Base-by-base conservation (phyloP, 305 asterid genomes). In the Coffea humblotiana region DNA sequence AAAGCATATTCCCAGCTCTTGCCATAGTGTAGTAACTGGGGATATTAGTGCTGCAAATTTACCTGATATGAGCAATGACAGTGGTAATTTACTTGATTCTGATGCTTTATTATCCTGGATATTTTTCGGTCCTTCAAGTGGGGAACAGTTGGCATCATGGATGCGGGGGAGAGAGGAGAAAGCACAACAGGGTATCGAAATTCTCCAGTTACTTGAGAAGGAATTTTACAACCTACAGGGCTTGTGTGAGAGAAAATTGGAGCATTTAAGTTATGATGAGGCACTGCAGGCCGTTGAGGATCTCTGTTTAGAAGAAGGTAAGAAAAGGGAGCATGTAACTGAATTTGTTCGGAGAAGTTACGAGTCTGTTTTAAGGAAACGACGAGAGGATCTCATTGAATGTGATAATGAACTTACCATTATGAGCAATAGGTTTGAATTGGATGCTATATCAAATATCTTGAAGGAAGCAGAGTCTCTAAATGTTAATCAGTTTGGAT, bases 21-120 rank as follows among this genome's bases (percentile, higher is more conserved):
- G 79, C 77, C 87, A 84, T 58, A 87, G 73, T 82, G 83, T 86
- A 69, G 81, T 70, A 75, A 80, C 83, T 49, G 74, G 76, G 72
- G 86, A 78, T 87, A 81, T 88, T n/a, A 76, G 81, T 82, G 79
- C 76, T 21, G 68, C 80, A 67, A 81, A 82, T 81, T 83, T 89
- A 52, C 82, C 91, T 72, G 83, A 78, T 87, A 78, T 81, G 73
- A 82, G 71, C 80, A 80, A 77, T 85, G 93, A 87, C 52, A 85
- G 86, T 81, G 91, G 86, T 47, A 85, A 72, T 80, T 81, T 84
- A 71, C 88, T 90, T 71, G 98, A 94, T 87, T 86, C 93, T 21
- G 96, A 92, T 88, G 89, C 96, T 71, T 85, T 96, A 77, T 86
- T 96, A 82, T 91, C 97, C 80, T 96, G 99, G 99, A 87, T 96